Evolutionary conservation across 2,329 filamentous ascomycete species (phyloP).

Genomic region (Aspergillus ibericus): DNA sequence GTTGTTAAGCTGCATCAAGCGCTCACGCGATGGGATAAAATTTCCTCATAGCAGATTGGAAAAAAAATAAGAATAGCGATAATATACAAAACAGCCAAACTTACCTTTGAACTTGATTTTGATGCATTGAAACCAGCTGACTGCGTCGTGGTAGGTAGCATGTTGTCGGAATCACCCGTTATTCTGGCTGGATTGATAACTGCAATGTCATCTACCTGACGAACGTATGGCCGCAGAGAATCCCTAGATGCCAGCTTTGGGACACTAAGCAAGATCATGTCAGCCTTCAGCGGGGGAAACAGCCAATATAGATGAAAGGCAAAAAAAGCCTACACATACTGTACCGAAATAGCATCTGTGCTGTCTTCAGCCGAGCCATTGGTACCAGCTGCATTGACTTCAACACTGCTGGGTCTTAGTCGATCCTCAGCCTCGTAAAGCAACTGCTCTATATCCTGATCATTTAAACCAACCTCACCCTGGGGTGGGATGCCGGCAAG

Average conservation of each 20-base stretch:
- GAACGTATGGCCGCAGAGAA: constrained; percentile 56
- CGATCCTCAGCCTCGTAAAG: constrained; percentile 64
- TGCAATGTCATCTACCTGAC: constrained; percentile 53
- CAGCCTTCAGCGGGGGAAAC: neutral
- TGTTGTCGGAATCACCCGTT: constrained; percentile 48
- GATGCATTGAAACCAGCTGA: constrained; percentile 4
- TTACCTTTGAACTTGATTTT: constrained; percentile 46
- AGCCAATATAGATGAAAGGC: neutral
- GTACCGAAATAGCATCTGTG: constrained; percentile 6
- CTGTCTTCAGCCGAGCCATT: neutral
- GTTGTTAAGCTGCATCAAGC: constrained; percentile 71
- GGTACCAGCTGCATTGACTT: neutral
- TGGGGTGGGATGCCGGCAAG: neutral
- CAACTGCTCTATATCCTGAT: constrained; percentile 64
- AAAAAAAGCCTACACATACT: constrained; percentile 11
- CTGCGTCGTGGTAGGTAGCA: constrained; percentile 13
- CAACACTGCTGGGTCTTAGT: constrained; percentile 39
- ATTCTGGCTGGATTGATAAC: constrained; percentile 54
- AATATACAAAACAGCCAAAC: constrained; percentile 19
- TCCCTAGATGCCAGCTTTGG: constrained; percentile 52
- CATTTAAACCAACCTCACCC: constrained; percentile 52
- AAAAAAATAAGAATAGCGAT: constrained; percentile 4
- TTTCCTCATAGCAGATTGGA: constrained; percentile 68
- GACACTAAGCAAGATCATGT: constrained; percentile 37
- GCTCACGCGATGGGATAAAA: constrained; percentile 61